Conservation (phyloP, 495 filamentous ascomycete species). For the Aspergillus conjunctus region DNA sequence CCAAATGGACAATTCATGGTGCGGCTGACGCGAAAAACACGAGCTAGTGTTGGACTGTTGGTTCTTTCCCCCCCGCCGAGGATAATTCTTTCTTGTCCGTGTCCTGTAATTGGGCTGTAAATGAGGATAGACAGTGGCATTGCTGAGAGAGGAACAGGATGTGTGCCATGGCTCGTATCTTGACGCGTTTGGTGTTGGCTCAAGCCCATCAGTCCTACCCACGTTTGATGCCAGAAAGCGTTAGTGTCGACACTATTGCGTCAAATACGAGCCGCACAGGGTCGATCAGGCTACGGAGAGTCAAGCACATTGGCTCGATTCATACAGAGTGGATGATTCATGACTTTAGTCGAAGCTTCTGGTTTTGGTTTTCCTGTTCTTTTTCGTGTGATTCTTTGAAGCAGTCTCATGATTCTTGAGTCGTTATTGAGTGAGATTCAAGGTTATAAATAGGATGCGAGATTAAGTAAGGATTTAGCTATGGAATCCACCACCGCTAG, state of each 20-base stretch:
- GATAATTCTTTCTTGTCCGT: not conserved
- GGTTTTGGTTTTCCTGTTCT: not conserved
- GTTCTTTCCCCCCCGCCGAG: too few relatives aligned
- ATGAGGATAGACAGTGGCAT: not conserved
- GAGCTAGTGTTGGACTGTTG: not conserved
- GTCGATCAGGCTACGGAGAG: not conserved
- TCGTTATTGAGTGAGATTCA: too few relatives aligned
- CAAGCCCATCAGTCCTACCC: not conserved
- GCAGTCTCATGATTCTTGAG: too few relatives aligned
- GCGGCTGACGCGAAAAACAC: not conserved
- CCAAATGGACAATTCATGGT: not conserved
- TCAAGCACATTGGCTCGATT: not conserved
- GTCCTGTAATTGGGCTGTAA: not conserved
- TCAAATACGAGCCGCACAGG: conserved; percentile 9
- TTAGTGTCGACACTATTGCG: not conserved
- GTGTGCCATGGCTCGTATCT: not conserved
- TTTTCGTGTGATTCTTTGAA: not conserved
- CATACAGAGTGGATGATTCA: not conserved
- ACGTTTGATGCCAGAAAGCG: not conserved
- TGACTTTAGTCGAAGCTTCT: not conserved
- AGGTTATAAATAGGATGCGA: too few relatives aligned
- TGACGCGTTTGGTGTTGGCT: not conserved
- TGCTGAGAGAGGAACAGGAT: not conserved
- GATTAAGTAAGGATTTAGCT: too few relatives aligned
- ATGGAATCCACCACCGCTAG: too few relatives aligned